phyloP scores from a whole-genome alignment of 345 rosid genomes.

The Orychophragmus violaceus region DNA sequence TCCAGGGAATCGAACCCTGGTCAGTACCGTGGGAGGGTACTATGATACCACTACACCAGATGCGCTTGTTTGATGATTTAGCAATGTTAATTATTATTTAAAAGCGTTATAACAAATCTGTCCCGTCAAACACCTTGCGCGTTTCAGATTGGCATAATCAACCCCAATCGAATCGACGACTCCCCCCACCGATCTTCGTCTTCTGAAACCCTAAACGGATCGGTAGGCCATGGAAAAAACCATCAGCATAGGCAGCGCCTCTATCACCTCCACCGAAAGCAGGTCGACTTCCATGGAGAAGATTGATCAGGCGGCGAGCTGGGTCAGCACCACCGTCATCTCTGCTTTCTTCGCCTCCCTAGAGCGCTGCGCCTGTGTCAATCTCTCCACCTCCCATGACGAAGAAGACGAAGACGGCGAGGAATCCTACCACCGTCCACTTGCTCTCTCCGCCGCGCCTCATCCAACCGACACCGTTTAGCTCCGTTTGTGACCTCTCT shows the following conservation, averaged over 20 bases:
- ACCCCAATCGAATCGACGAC: not conserved
- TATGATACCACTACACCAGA: conserved; percentile 72
- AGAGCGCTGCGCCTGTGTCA: conserved; percentile 81
- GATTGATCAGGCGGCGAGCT: conserved; percentile 43
- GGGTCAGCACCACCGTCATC: conserved; percentile 57
- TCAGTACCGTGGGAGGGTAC: conserved; percentile 77
- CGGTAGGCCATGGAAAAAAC: not conserved
- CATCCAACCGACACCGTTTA: conserved; percentile 22
- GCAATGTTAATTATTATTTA: not conserved
- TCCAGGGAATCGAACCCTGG: not conserved
- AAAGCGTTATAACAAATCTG: not conserved
- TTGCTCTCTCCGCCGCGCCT: conserved; percentile 32
- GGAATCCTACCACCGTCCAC: conserved; percentile 47
- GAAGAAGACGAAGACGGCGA: conserved; percentile 47
- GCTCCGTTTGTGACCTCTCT: not conserved
- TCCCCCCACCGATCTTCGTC: not conserved
- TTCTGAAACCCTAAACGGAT: not conserved
- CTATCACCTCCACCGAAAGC: conserved; percentile 13
- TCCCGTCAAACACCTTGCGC: not conserved
- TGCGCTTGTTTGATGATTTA: not conserved
- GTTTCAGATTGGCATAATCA: not conserved
- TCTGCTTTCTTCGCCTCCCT: conserved; percentile 79
- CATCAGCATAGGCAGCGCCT: conserved; percentile 1
- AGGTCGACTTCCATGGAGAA: conserved; percentile 36
- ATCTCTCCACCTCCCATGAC: conserved; percentile 49